These are phyloP conservation scores for Pseudogymnoascus sp. DNA, from an alignment of 2,329 filamentous ascomycete species.

Conservation along the genomic window DNA sequence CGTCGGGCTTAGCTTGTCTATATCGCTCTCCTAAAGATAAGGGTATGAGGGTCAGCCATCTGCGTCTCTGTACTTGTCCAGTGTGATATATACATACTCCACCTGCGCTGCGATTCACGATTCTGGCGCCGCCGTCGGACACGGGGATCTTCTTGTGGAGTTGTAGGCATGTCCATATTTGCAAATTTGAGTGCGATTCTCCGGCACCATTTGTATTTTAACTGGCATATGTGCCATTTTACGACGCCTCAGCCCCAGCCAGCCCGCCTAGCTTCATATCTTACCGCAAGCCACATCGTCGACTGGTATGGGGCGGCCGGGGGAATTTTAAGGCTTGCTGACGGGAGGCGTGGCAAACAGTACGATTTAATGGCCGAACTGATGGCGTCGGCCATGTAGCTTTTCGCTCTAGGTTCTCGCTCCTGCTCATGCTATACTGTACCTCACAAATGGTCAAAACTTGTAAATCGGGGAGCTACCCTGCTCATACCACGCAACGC, in stretches of 20 bases:
- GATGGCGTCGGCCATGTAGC: background rate
- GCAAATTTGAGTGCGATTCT: background rate
- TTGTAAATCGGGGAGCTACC: background rate
- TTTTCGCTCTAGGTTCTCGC: background rate
- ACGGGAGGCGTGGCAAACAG: background rate
- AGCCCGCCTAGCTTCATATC: background rate
- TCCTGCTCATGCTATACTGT: background rate
- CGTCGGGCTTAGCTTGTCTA: background rate
- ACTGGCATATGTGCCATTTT: background rate
- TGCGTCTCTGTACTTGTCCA: background rate
- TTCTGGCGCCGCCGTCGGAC: background rate
- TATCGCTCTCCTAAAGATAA: background rate
- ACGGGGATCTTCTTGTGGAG: background rate
- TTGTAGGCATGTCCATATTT: background rate
- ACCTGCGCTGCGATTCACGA: background rate
- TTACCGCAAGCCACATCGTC: background rate
- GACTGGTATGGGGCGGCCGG: background rate
- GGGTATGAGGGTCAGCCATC: background rate
- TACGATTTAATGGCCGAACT: background rate
- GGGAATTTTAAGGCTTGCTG: background rate
- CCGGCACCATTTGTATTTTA: background rate
- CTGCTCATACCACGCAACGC: background rate
- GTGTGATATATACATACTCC: background rate
- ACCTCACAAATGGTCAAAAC: background rate
- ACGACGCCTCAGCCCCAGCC: background rate